Evolutionary conservation across 2,329 filamentous ascomycete species (phyloP), one percentile per base, ranked within the genome.

Genomic region (Fusarium keratoplasticum): DNA sequence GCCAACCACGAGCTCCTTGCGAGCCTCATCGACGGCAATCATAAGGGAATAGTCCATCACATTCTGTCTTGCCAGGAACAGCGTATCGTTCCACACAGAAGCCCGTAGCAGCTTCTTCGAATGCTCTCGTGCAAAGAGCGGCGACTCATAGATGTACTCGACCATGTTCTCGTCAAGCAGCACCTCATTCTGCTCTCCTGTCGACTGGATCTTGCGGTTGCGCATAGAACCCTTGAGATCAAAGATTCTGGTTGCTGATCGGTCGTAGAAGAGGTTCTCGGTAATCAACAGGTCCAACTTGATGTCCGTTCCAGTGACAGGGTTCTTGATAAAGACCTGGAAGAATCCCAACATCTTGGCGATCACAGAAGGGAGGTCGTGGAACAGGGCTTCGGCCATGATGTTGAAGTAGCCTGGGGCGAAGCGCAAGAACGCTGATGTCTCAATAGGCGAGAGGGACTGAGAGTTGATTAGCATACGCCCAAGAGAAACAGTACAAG

Each of bases 41-140:
- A 99, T 99, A 52, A 99, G 89, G 27, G 93, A 96, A 84, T 99
- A 99, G 84, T 99, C 96, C 96, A 99, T 99, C 64, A 99, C 96
- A 78, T 98, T 96, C 80, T 98, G 96, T 42, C 95, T 91, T 57
- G 94, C 95, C 61, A 99, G 85, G 85, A 98, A 99, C 31, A 99
- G 87, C 1, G 97, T 99, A 81, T 99, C 97, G 81, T 99, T 99
- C 92, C 95, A 98, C 3, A 99, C 95, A 11, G 94, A 96, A 61
- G 94, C 94, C 71, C 95, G 91, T 35, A 99, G 89, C 14, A 98
- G 88, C 81, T 97, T 98, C 86, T 98, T 98, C 27, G 95, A 96
- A 83, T 99, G 96, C 82, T 99, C 96, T 55, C 97, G 91, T 11
- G 96, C 93, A 82, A 99, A 99, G 18, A 99, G 88, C 0, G 96